Percentiles rank a stretch among this genome's conserved stretches.
phyloP scores from a whole-genome alignment of 176 grass and related monocot species.

The Cymbopogon citratus region DNA sequence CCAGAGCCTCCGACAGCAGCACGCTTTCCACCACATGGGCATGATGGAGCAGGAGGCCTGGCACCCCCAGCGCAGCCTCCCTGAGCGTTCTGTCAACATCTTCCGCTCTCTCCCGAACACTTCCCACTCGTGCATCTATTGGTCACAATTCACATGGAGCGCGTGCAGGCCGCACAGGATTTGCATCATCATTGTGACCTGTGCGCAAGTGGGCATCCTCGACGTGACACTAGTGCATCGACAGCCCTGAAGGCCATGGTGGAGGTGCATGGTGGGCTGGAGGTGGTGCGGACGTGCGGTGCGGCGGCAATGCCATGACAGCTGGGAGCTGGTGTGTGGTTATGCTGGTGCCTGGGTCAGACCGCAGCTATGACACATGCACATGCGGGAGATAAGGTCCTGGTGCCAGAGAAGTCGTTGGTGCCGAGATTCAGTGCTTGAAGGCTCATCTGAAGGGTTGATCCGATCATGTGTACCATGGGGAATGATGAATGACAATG shows the following conservation, averaged over 20 bases:
- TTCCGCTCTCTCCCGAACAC: slow-evolving; percentile 73
- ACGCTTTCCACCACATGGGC: slow-evolving; percentile 94
- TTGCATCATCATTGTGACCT: not conserved
- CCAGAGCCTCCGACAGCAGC: slow-evolving; percentile 79
- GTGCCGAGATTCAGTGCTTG: not conserved
- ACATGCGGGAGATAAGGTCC: not conserved
- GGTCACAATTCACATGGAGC: not conserved
- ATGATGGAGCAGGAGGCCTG: slow-evolving; percentile 99
- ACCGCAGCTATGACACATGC: not conserved
- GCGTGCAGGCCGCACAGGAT: not conserved
- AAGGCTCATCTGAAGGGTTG: not conserved
- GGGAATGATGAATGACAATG: not conserved
- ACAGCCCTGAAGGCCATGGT: not conserved
- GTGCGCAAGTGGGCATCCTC: not conserved
- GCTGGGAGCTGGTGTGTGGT: not conserved
- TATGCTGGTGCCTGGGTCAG: not conserved
- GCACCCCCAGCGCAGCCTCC: slow-evolving; percentile 81
- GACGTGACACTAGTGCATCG: not conserved
- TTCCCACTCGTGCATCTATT: slow-evolving; percentile 65
- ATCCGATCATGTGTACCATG: not conserved
- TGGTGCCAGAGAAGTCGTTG: not conserved
- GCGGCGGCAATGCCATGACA: not conserved
- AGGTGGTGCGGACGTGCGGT: not conserved
- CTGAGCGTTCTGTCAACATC: slow-evolving; percentile 75
- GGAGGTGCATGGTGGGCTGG: not conserved